phyloP scores from a whole-genome alignment of 129 eudicot species.

The carrot (Daucus carota) region DH1_v3.0 NC_030384.2:40866001-40866500 shows the following conservation, averaged over 20 bases:
- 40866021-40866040: neutral
- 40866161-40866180: neutral
- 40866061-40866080: neutral
- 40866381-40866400: slow-evolving; percentile 8
- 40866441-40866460: slow-evolving; percentile 56
- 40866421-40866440: slow-evolving; percentile 51
- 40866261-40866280: too few relatives aligned
- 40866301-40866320: neutral
- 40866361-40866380: slow-evolving; percentile 8
- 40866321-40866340: neutral
- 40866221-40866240: neutral
- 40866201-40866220: neutral
- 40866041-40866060: neutral
- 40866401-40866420: slow-evolving; percentile 70
- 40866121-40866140: neutral
- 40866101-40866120: neutral
- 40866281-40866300: too few relatives aligned
- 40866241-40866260: too few relatives aligned
- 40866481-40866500: slow-evolving; percentile 25
- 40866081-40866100: neutral
- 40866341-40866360: neutral
- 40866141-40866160: neutral
- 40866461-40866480: slow-evolving; percentile 27
- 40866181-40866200: neutral
- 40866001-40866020: slow-evolving; percentile 37